Base-by-base conservation (phyloP, 1,139 yeast species). In the Ashbya aceris region DNA sequence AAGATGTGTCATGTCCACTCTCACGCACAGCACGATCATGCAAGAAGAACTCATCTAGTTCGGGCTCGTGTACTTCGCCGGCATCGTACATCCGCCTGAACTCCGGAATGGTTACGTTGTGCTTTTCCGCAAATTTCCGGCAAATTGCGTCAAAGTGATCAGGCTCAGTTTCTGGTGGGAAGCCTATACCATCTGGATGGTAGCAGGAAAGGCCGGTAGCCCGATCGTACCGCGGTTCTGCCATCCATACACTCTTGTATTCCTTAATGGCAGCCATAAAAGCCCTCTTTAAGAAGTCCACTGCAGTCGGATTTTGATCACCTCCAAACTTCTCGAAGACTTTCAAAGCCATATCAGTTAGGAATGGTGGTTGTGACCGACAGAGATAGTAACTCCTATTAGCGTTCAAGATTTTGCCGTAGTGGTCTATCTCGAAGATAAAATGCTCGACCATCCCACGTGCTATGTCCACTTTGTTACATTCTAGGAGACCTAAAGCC, bases 1-100 rank as follows among this genome's bases (percentile, higher is more conserved):
- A 87, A 2, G 91, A 74, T 0, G 97, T 93, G 61, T 91, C 98
- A 61, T 91, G 98, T 1, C 98, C 98, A 36, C 94, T 82, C 64
- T 91, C 98, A 57, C 98, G 76, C 11, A 91, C 95, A 1, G 95
- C 97, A 47, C 97, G 73, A 62, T 91, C 98, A 60, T 91, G 96
- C 43, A 84, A 63, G 62, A 91, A 85, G 62, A 86, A 93, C 49
- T 79, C 87, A 57, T 91, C 98, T 44, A 91, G 69, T 11, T 70
- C 77, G 0, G 95, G 94, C 55, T 86, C 96, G 7, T 65, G 47
- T 27, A 89, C 70, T 44, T 70, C 65, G 5, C 82, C 82, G 38
- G 68, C 64, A 56, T 91, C 86, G 65, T 89, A 91, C 60, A 70
- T 67, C 40, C 69, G 67, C 49, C 82, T 75, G 58, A 91, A 86